phyloP scores from a whole-genome alignment of 345 rosid species.

The Limnanthes douglasii region DNA sequence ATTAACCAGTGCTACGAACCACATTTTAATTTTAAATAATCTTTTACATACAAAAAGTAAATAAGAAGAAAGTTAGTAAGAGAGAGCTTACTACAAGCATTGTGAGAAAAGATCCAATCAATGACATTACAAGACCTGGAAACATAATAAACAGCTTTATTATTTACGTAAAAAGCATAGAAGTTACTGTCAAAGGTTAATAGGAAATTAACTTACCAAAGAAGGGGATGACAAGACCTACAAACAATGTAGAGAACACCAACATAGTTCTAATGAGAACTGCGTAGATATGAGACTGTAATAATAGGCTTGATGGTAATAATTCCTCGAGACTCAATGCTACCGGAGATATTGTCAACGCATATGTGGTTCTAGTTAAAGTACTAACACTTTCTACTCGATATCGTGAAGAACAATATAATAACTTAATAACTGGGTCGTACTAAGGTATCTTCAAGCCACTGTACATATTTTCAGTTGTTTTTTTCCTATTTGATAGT shows the following conservation, averaged over 20 bases:
- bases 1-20: constrained; percentile 2
- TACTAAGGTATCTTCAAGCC: no score
- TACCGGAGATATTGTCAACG: constrained; percentile 83
- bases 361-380: constrained; percentile 46
- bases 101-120: constrained; percentile 79
- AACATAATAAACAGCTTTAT: not conserved
- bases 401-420: not conserved
- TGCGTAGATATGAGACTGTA: constrained; percentile 40
- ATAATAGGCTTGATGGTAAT: constrained; percentile 39
- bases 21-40: not conserved
- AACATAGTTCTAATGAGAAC: constrained; percentile 58
- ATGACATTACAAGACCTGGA: constrained; percentile 74
- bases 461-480: no score
- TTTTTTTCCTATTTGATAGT: no score
- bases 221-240: constrained; percentile 74
- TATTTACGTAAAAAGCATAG: not conserved
- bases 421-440: no score
- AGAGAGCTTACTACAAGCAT: constrained; percentile 75
- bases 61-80: not conserved
- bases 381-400: constrained; percentile 6
- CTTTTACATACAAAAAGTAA: not conserved
- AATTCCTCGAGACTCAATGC: constrained; percentile 93
- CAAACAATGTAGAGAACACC: constrained; percentile 65
- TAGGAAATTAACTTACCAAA: constrained; percentile 76
- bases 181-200: no score